phyloP scores from a whole-genome alignment of 352 stramenopile genomes.

The Phytophthora europaea region DNA sequence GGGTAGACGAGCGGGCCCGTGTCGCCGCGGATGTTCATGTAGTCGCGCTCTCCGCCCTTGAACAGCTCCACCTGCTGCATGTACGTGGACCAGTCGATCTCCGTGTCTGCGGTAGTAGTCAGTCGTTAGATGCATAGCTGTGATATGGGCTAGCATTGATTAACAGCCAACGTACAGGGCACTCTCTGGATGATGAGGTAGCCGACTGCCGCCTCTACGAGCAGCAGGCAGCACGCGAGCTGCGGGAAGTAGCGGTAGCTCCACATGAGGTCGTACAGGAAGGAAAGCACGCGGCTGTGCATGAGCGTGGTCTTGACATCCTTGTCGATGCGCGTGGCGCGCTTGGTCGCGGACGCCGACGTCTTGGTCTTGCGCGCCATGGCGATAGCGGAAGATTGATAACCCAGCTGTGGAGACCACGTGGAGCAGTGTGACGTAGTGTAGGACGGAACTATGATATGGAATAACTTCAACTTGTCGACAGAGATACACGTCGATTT shows the following conservation, averaged over 20 bases:
- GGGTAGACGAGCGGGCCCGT: constrained; percentile 99
- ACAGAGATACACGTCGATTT: background rate
- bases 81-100: constrained; percentile 99
- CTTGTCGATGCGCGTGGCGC: constrained; percentile 87
- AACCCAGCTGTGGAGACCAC: constrained; percentile 18
- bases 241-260: constrained; percentile 89
- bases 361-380: constrained; percentile 47
- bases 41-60: constrained; percentile 95
- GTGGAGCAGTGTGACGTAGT: constrained; percentile 18
- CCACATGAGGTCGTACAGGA: constrained; percentile 89
- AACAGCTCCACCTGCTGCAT: constrained; percentile 98
- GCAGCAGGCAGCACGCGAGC: constrained; percentile 63
- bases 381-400: constrained; percentile 13
- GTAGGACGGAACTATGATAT: constrained; percentile 7
- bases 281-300: constrained; percentile 74
- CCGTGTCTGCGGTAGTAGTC: constrained; percentile 87
- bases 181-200: constrained; percentile 88
- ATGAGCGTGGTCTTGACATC: constrained; percentile 84
- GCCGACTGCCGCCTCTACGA: constrained; percentile 66
- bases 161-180: constrained; percentile 52
- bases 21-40: constrained; percentile 95
- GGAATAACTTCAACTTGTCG: constrained; percentile 16
- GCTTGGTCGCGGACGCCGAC: constrained; percentile 29
- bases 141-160: background rate
- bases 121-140: background rate